Percentiles rank a stretch among this genome's conserved stretches.
Conservation (phyloP, 371 early-diverging fungal genomes). For the Mortierella sp. region DNA sequence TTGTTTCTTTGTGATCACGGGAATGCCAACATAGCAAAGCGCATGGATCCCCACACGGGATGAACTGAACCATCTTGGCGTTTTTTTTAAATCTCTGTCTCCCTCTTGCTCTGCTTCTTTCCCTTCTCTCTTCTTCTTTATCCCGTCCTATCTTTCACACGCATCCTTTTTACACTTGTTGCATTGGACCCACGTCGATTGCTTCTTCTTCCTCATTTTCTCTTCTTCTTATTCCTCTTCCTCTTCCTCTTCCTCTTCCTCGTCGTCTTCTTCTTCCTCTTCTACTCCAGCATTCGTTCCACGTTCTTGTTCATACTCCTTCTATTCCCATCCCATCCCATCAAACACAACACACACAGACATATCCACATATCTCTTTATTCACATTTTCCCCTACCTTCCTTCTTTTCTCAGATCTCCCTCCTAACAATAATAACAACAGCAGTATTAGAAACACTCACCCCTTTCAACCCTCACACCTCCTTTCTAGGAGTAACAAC, state of each 20-base stretch:
- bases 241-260: not conserved
- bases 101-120: too few species aligned
- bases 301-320: slow-evolving; percentile 3
- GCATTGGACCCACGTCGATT: too few species aligned
- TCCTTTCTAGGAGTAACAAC: not conserved
- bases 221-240: not conserved
- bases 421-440: not conserved
- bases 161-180: not conserved
- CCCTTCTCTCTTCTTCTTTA: not conserved
- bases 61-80: not conserved
- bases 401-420: not conserved
- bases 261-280: not conserved
- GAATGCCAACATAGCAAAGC: not conserved
- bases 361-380: not conserved
- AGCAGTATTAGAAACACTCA: too few species aligned
- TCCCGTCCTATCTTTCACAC: not conserved
- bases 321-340: slow-evolving; percentile 8
- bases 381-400: not conserved
- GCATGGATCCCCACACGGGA: not conserved
- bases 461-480: not conserved
- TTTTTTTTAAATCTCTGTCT: slow-evolving; percentile 3
- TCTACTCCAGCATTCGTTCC: not conserved
- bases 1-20: not conserved
- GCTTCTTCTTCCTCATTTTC: not conserved
- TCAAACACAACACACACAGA: not conserved